These are phyloP conservation scores for Aspergillus vadensis DNA, from an alignment of 2,329 filamentous ascomycete genomes.

Conservation along the genomic window DNA sequence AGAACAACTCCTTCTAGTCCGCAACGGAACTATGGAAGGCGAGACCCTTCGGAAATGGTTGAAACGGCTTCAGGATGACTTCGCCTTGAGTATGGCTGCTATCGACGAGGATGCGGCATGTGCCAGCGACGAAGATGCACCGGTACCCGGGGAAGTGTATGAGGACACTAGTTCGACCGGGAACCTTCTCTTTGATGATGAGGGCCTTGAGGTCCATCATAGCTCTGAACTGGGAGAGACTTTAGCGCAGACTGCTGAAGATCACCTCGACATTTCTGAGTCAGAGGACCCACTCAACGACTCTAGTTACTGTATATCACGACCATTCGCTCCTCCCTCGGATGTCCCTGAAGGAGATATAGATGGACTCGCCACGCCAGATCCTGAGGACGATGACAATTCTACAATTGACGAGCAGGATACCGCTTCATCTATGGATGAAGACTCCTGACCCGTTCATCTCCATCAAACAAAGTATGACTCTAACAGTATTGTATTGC, in stretches of 20 bases:
- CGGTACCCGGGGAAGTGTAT: neutral
- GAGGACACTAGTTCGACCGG: neutral
- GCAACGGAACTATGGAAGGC: conserved; percentile 65
- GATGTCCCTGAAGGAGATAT: neutral
- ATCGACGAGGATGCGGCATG: conserved; percentile 53
- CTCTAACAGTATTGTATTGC: neutral
- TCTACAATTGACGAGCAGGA: neutral
- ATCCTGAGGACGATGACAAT: neutral
- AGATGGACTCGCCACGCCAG: neutral
- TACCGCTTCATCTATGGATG: neutral
- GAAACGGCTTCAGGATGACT: conserved; percentile 70
- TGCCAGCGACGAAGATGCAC: conserved; percentile 10
- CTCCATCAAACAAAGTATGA: neutral
- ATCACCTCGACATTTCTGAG: neutral
- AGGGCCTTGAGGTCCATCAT: neutral
- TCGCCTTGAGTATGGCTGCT: conserved; percentile 68
- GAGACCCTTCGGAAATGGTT: conserved; percentile 66
- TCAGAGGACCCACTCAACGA: neutral
- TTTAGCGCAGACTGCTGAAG: neutral
- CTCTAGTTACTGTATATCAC: neutral
- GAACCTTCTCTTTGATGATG: neutral
- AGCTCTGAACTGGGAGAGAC: neutral
- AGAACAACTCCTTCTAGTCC: conserved; percentile 71
- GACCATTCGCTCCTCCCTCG: neutral
- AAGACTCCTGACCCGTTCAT: too few relatives aligned